Conservation (phyloP, 805 yeast species). For the Kodamaea neixiangensis region DNA sequence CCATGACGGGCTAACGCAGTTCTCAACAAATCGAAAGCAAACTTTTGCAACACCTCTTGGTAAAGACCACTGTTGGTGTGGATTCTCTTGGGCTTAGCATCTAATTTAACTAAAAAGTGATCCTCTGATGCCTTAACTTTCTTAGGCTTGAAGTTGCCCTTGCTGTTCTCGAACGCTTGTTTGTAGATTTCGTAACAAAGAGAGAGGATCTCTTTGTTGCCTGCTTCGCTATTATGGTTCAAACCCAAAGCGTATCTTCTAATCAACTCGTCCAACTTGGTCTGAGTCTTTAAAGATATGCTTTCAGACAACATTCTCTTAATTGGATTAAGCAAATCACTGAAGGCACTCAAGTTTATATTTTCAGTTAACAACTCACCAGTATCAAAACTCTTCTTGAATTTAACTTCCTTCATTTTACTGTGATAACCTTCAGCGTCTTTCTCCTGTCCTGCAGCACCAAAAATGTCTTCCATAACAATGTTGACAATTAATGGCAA, state of each 20-base stretch:
- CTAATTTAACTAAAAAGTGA: conserved; percentile 74
- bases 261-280: conserved; percentile 75
- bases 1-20: conserved; percentile 68
- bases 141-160: conserved; percentile 18
- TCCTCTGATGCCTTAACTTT: conserved; percentile 47
- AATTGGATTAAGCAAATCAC: conserved; percentile 65
- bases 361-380: conserved; percentile 74
- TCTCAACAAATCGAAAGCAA: conserved; percentile 74
- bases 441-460: conserved; percentile 89
- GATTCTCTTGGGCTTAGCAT: conserved; percentile 56
- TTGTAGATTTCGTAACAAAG: conserved; percentile 73
- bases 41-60: conserved; percentile 64
- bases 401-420: conserved; percentile 87
- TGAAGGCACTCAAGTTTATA: conserved; percentile 59
- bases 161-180: conserved; percentile 43
- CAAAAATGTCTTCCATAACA: conserved; percentile 91
- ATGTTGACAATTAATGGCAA: conserved; percentile 62
- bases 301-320: conserved; percentile 61
- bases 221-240: conserved; percentile 62
- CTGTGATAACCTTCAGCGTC: conserved; percentile 90
- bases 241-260: conserved; percentile 80
- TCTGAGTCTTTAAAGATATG: conserved; percentile 66
- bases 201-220: conserved; percentile 58
- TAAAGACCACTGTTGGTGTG: conserved; percentile 59
- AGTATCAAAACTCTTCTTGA: conserved; percentile 83